Evolutionary conservation across 768 basidiomycete genomes (phyloP).

Genomic region (Lyophyllum atratum): DNA sequence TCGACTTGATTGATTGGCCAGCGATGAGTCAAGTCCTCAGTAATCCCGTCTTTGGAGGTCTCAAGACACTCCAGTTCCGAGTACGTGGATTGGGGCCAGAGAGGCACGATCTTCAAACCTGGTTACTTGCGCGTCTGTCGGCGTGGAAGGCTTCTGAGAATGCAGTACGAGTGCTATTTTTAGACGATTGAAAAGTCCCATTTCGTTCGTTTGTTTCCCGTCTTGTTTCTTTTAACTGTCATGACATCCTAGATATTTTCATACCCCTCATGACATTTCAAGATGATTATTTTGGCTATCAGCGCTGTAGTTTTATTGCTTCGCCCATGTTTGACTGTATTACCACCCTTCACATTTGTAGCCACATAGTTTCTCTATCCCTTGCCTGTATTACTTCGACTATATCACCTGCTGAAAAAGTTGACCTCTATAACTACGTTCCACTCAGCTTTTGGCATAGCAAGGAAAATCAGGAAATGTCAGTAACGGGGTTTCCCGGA

Average conservation of each 20-base stretch:
- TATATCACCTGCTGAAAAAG: background rate
- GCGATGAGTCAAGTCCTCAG: slow-evolving; percentile 22
- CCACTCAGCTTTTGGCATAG: background rate
- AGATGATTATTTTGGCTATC: background rate
- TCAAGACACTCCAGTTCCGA: slow-evolving; percentile 23
- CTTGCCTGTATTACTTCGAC: background rate
- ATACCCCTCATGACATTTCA: background rate
- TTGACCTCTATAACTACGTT: background rate
- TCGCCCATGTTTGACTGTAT: background rate
- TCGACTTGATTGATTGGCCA: slow-evolving; percentile 33
- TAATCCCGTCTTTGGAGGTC: slow-evolving; percentile 7
- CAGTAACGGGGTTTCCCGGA: background rate
- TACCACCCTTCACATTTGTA: background rate
- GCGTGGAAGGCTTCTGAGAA: background rate
- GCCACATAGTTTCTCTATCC: background rate
- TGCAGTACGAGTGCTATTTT: slow-evolving; percentile 1
- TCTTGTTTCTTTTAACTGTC: background rate
- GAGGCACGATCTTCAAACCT: slow-evolving; percentile 23
- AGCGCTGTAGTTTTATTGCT: background rate
- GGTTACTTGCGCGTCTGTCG: slow-evolving; percentile 28
- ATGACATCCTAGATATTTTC: background rate
- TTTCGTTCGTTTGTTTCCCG: background rate
- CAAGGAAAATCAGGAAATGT: background rate
- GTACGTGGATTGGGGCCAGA: slow-evolving; percentile 33
- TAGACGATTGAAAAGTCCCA: background rate